Evolutionary conservation across 305 asterid species (phyloP).

Genomic region (Coffea humblotiana): DNA sequence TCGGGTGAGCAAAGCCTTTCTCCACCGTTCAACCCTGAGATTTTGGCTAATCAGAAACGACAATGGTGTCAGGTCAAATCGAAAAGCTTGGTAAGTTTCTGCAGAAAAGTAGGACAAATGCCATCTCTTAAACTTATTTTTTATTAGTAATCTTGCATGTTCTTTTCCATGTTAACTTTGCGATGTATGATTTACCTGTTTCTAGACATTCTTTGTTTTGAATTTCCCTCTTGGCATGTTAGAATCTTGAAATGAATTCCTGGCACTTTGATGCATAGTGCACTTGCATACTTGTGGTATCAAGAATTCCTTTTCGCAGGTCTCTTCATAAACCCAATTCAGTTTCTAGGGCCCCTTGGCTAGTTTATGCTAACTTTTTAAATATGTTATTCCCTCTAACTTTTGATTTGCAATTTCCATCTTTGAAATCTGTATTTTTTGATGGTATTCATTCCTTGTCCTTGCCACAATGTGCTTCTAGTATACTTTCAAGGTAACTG

Average conservation of each 20-base stretch:
- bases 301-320: too few species aligned
- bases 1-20: conserved; percentile 42
- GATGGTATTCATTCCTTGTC: not conserved
- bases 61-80: conserved; percentile 91
- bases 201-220: not conserved
- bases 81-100: conserved; percentile 60
- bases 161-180: not conserved
- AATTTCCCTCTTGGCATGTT: not conserved
- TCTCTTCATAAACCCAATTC: not conserved
- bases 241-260: not conserved
- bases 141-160: not conserved
- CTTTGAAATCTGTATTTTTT: too few species aligned
- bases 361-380: not conserved
- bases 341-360: not conserved
- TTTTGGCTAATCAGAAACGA: conserved; percentile 87
- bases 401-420: not conserved
- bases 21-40: conserved; percentile 81
- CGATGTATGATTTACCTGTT: not conserved
- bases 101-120: not conserved
- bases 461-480: not conserved
- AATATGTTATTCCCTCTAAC: not conserved
- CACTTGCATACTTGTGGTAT: not conserved
- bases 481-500: not conserved
- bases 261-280: not conserved
- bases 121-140: not conserved